phyloP scores from a whole-genome alignment of 83 land plant species.

The Picea abies region DNA sequence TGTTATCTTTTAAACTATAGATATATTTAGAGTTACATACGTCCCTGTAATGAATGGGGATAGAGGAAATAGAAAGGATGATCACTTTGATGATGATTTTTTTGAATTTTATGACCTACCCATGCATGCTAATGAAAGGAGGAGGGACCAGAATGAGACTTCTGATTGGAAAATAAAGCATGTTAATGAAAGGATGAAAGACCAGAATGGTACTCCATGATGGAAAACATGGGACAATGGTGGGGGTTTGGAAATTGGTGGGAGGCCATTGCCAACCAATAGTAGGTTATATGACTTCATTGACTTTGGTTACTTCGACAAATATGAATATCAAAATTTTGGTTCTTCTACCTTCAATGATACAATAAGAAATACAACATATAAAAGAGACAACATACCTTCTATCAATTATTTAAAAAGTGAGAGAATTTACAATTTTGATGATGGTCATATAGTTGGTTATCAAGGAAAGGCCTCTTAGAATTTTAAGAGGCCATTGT shows the following conservation, averaged over 20 bases:
- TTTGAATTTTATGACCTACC: not conserved
- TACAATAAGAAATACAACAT: not conserved
- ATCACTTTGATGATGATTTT: conserved; percentile 25
- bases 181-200: too few relatives aligned
- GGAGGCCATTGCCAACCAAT: conserved; percentile 14
- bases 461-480: too few relatives aligned
- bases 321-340: not conserved
- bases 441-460: too few relatives aligned
- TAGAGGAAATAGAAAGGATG: conserved; percentile 17
- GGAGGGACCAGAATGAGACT: conserved; percentile 10
- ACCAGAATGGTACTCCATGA: too few relatives aligned
- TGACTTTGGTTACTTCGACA: conserved; percentile 26
- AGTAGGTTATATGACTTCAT: conserved; percentile 22
- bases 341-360: not conserved
- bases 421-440: too few relatives aligned
- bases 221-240: too few relatives aligned
- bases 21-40: conserved; percentile 26
- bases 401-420: too few relatives aligned
- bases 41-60: conserved; percentile 9
- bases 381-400: not conserved
- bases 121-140: not conserved
- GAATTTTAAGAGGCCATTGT: too few relatives aligned
- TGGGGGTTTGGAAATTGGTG: not conserved
- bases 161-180: not conserved
- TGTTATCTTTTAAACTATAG: conserved; percentile 71